phyloP scores from a whole-genome alignment of 1,284 basidiomycete species.

The Tylopilus sp. region DNA sequence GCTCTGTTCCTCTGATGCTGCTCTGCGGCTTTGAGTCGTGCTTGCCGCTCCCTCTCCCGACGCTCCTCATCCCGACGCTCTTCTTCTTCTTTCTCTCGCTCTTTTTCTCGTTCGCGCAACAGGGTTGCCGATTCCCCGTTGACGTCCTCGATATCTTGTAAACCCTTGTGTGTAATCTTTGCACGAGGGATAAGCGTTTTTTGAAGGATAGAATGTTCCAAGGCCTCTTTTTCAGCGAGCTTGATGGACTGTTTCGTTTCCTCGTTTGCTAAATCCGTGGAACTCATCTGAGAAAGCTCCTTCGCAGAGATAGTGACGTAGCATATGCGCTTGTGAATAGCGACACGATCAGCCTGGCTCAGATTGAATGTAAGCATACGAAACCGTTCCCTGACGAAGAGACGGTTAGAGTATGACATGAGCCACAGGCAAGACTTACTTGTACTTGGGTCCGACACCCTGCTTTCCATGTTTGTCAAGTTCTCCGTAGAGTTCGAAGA shows the following conservation, averaged over 20 bases:
- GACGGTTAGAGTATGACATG: constrained; percentile 6
- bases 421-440: constrained; percentile 47
- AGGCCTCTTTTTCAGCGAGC: constrained; percentile 71
- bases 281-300: constrained; percentile 77
- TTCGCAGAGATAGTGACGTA: constrained; percentile 59
- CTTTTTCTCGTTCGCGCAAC: constrained; percentile 52
- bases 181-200: constrained; percentile 69
- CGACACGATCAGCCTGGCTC: constrained; percentile 68
- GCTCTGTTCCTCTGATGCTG: constrained; percentile 44
- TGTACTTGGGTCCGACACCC: constrained; percentile 71
- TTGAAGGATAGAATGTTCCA: constrained; percentile 79
- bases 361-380: constrained; percentile 80
- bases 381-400: constrained; percentile 65
- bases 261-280: constrained; percentile 80
- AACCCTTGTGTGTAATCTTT: constrained; percentile 86
- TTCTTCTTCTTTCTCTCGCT: constrained; percentile 54
- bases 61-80: constrained; percentile 51
- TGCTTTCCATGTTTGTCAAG: constrained; percentile 69
- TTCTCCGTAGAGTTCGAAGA: constrained; percentile 71
- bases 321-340: constrained; percentile 72
- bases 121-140: constrained; percentile 50
- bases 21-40: constrained; percentile 47
- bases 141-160: constrained; percentile 80
- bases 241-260: constrained; percentile 77
- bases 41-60: constrained; percentile 59